A percentile compares a stretch with the other conserved stretches of the same genome.
Evolutionary conservation across 768 basidiomycete genomes (phyloP).

Genomic region (Leccinum aurantiacum): DNA sequence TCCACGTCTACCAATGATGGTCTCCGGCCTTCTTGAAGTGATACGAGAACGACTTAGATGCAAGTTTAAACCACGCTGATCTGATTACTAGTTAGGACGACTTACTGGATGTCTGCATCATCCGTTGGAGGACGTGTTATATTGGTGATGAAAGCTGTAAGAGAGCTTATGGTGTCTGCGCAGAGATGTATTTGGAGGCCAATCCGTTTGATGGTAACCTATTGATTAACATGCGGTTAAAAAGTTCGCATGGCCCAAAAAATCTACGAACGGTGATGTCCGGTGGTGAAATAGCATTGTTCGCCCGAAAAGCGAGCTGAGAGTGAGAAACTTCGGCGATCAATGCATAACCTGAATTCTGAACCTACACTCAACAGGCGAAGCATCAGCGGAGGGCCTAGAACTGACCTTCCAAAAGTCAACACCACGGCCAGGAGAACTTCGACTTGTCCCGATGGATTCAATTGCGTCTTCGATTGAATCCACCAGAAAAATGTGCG

Average conservation of each 20-base stretch:
- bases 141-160: slow-evolving; percentile 57
- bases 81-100: neutral
- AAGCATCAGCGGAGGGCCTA: neutral
- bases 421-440: slow-evolving; percentile 35
- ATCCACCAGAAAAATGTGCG: slow-evolving; percentile 57
- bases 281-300: slow-evolving; percentile 31
- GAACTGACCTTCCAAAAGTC: slow-evolving; percentile 66
- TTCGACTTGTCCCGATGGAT: slow-evolving; percentile 19
- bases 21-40: slow-evolving; percentile 8
- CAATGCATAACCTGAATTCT: slow-evolving; percentile 70
- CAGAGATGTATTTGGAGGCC: slow-evolving; percentile 66
- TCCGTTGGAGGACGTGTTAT: slow-evolving; percentile 45
- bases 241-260: neutral
- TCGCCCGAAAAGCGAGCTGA: slow-evolving; percentile 40
- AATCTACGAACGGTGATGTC: slow-evolving; percentile 40
- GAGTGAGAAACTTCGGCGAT: slow-evolving; percentile 58
- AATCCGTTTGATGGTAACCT: slow-evolving; percentile 60
- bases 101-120: slow-evolving; percentile 28
- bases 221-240: slow-evolving; percentile 1
- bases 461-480: slow-evolving; percentile 40
- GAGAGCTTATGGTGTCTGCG: slow-evolving; percentile 68
- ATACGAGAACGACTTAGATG: slow-evolving; percentile 12
- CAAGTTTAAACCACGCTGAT: neutral
- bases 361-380: slow-evolving; percentile 6
- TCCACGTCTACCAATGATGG: slow-evolving; percentile 3